phyloP scores from a whole-genome alignment of 2,329 filamentous ascomycete genomes.

The Colletotrichum sp. region DNA sequence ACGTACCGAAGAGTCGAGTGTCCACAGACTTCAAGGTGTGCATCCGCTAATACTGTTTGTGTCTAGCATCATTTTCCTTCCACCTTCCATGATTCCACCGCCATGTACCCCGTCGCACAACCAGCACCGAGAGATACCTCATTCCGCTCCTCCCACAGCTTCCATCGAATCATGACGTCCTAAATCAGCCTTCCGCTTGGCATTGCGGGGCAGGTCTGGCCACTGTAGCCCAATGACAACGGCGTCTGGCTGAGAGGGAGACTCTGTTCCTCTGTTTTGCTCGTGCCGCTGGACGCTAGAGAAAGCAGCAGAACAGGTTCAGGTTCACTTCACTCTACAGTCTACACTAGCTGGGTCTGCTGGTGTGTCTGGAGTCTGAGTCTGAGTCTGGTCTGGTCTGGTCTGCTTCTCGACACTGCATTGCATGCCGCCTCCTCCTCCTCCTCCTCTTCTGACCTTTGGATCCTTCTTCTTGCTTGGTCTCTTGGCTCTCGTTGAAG shows the following conservation, averaged over 20 bases:
- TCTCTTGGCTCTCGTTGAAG: not conserved
- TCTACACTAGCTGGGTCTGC: not conserved
- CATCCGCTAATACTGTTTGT: not conserved
- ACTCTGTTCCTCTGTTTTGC: not conserved
- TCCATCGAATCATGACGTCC: conserved; percentile 15
- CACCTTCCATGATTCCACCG: not conserved
- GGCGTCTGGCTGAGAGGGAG: not conserved
- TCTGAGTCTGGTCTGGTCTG: not conserved
- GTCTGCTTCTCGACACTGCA: not conserved
- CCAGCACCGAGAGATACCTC: not conserved
- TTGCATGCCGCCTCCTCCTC: not conserved
- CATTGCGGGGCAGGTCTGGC: not conserved
- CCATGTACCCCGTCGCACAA: not conserved
- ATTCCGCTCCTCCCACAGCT: not conserved
- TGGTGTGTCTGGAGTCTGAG: not conserved
- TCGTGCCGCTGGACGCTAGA: not conserved
- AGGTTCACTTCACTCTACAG: not conserved
- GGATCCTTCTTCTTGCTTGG: not conserved
- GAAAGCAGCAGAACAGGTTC: not conserved
- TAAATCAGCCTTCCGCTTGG: conserved; percentile 11
- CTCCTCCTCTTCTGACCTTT: not conserved
- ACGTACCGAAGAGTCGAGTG: not conserved
- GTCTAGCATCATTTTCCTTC: not conserved
- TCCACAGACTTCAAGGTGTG: not conserved
- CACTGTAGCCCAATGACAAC: not conserved